These are phyloP conservation scores for Didymella exigua DNA, from an alignment of 2,329 filamentous ascomycete species.

Conservation along the genomic window DNA sequence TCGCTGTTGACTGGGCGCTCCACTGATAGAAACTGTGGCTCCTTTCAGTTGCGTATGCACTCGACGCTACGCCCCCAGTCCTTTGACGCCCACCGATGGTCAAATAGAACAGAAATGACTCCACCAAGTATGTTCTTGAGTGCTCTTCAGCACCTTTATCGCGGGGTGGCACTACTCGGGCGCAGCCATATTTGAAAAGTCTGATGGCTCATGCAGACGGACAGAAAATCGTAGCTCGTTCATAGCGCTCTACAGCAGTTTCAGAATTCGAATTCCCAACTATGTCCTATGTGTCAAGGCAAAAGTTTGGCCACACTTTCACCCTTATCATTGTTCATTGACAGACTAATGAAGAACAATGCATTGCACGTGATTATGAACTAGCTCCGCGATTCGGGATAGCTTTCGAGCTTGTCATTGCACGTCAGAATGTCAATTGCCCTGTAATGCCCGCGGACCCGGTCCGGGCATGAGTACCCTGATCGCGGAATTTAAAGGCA, in stretches of 20 bases:
- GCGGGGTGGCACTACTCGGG: too few species aligned
- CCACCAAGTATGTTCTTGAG: too few species aligned
- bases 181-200: neutral
- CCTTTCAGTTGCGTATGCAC: neutral
- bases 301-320: too few species aligned
- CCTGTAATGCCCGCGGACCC: neutral
- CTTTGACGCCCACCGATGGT: too few species aligned
- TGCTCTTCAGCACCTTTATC: too few species aligned
- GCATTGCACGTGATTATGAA: neutral
- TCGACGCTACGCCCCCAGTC: too few species aligned
- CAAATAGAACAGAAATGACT: too few species aligned
- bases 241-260: neutral
- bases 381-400: neutral
- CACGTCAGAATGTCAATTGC: neutral
- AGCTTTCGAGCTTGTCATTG: neutral
- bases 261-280: too few species aligned
- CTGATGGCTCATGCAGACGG: neutral
- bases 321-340: neutral
- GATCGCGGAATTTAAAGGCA: neutral
- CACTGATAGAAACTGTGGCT: neutral
- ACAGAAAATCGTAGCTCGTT: neutral
- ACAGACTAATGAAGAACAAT: neutral
- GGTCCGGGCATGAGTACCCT: neutral
- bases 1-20: conserved; percentile 2
- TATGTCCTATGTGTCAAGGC: too few species aligned